Evolutionary conservation across 495 filamentous ascomycete genomes (phyloP).

Genomic region (Penicillium bovifimosum): DNA sequence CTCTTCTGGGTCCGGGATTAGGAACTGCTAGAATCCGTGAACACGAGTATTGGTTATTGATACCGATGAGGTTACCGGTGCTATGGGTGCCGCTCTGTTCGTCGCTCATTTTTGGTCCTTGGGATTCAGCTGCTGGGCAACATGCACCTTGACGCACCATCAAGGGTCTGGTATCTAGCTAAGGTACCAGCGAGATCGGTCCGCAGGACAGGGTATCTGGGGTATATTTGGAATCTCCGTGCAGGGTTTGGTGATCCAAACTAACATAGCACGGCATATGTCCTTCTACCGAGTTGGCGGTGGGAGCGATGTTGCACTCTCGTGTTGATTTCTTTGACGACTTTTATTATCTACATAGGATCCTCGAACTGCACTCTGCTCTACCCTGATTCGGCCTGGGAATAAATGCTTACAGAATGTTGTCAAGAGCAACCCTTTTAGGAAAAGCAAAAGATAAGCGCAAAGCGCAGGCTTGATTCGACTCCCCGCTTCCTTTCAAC

Average conservation of each 20-base stretch:
- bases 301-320: neutral
- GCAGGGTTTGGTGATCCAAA: neutral
- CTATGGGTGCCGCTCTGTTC: neutral
- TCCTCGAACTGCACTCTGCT: neutral
- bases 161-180: neutral
- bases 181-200: neutral
- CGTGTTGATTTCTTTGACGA: neutral
- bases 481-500: neutral
- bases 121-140: neutral
- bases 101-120: neutral
- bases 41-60: neutral
- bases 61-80: neutral
- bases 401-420: constrained; percentile 7
- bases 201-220: neutral
- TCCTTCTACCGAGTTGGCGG: neutral
- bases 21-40: neutral
- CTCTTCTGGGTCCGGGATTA: neutral
- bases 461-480: neutral
- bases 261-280: neutral
- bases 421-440: too few species aligned
- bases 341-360: neutral
- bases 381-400: neutral
- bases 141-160: neutral
- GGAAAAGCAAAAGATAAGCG: constrained; percentile 4
- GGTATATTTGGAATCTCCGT: neutral